Evolutionary conservation across 805 yeast species (phyloP).

Genomic region (Cyberlindnera mississippiensis): DNA sequence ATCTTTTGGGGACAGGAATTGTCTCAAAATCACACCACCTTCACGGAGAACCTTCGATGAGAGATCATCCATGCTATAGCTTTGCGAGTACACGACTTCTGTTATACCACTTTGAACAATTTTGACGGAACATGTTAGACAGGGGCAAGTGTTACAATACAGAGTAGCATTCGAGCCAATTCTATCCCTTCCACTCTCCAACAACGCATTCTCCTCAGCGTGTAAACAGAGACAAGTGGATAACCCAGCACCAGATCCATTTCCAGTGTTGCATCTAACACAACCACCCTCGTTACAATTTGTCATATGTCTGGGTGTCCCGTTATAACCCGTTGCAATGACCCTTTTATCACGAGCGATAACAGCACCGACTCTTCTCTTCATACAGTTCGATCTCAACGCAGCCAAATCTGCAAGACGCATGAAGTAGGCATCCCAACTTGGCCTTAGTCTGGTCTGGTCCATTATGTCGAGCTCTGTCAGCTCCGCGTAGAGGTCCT

Average conservation of each 20-base stretch:
- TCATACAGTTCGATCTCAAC: constrained; percentile 91
- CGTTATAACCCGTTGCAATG: constrained; percentile 95
- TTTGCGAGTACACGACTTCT: constrained; percentile 90
- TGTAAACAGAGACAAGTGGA: constrained; percentile 90
- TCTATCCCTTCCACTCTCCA: constrained; percentile 92
- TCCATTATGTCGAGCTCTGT: constrained; percentile 44
- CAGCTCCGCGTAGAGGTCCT: constrained; percentile 36
- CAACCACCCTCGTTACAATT: constrained; percentile 98
- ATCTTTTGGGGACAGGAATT: constrained; percentile 36
- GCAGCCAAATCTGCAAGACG: constrained; percentile 90
- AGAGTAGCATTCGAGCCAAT: constrained; percentile 59
- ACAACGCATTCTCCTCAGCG: constrained; percentile 94
- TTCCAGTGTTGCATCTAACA: constrained; percentile 74
- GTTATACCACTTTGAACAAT: constrained; percentile 88
- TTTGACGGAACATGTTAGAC: constrained; percentile 92
- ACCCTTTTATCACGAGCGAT: constrained; percentile 82
- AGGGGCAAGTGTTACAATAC: constrained; percentile 97
- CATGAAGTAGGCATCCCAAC: constrained; percentile 98
- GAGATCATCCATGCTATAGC: constrained; percentile 86
- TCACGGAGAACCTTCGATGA: constrained; percentile 66
- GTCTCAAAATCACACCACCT: constrained; percentile 72
- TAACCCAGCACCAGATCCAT: constrained; percentile 56
- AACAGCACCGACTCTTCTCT: constrained; percentile 95
- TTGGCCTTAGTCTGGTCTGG: constrained; percentile 68
- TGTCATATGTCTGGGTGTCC: constrained; percentile 84